Base-by-base conservation (phyloP, 75 land plant species). In the Gnetum montanum region DNA sequence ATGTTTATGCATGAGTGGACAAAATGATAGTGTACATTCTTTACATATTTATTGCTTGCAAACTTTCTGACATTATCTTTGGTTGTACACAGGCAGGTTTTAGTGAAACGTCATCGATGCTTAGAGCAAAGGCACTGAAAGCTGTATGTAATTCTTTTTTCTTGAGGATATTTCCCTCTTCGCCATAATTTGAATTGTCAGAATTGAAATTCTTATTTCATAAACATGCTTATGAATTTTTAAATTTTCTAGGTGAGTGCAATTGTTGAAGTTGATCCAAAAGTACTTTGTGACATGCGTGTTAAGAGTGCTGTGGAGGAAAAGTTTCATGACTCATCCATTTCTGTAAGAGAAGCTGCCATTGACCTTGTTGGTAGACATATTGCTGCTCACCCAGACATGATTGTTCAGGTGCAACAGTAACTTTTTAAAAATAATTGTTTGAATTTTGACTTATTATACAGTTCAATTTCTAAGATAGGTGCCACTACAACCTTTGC, bases 251-350 rank as follows among this genome's bases (percentile, higher is more conserved):
- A 95, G 99, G 99, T 95, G 33, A 86, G 97, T 74, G 67, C 71
- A 12, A 86, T 95, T 51, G 99, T 95, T 38, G 99, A 95, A 68
- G 99, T 79, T 60, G 99, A 95, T 75, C 99, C 99, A n/a, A 88
- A 81, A 73, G 93, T 90, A 16, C 68, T 95, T 60, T 69, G 88
- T 62, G 97, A 95, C 20, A 80, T 79, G 64, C 65, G 73, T 59
- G 99, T 95, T 27, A 96, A 86, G 70, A 43, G 60, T 43, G 99
- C 99, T 56, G 99, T 95, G 61, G 99, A 95, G 80, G 99, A 97
- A 31, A 76, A 97, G 60, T 95, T 95, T 72, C 74, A 82, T 49
- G 99, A 95, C 37, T 86, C 92, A 57, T 92, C 93, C 30, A 95
- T 95, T 25, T 90, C 97, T 59, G 99, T 84, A 0, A 63, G 99